Evolutionary conservation across 164 flowering plant species (phyloP).

Genomic region (Saururus chinensis): DNA sequence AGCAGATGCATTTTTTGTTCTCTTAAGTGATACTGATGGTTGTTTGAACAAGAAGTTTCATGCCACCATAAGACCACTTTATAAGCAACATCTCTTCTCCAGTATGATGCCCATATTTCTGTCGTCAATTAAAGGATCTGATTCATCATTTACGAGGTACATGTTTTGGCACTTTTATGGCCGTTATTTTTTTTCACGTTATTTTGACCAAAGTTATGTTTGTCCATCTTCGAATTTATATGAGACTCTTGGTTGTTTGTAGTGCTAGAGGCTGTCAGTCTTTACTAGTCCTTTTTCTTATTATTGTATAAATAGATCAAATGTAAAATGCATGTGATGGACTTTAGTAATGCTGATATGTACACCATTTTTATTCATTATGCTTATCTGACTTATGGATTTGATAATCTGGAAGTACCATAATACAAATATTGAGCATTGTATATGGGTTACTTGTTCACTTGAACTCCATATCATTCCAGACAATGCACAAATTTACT

Average conservation of each 20-base stretch:
- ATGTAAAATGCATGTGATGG: too few species aligned
- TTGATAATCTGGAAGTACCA: too few species aligned
- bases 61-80: constrained; percentile 73
- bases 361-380: too few species aligned
- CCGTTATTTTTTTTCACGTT: background rate
- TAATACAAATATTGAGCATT: too few species aligned
- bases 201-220: background rate
- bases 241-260: background rate
- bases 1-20: constrained; percentile 71
- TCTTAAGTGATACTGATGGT: constrained; percentile 66
- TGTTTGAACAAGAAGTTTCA: constrained; percentile 71
- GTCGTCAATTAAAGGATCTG: constrained; percentile 35
- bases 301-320: too few species aligned
- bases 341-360: too few species aligned
- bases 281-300: too few species aligned
- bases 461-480: too few species aligned
- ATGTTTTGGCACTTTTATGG: background rate
- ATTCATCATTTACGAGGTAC: constrained; percentile 45
- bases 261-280: background rate
- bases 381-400: too few species aligned
- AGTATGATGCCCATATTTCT: constrained; percentile 56
- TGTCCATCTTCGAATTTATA: background rate
- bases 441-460: too few species aligned
- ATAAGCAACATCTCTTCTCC: constrained; percentile 83
- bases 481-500: too few species aligned